These are phyloP conservation scores for Metschnikowia noctiluminum DNA, from an alignment of 805 yeast genomes.

Conservation along the genomic window DNA sequence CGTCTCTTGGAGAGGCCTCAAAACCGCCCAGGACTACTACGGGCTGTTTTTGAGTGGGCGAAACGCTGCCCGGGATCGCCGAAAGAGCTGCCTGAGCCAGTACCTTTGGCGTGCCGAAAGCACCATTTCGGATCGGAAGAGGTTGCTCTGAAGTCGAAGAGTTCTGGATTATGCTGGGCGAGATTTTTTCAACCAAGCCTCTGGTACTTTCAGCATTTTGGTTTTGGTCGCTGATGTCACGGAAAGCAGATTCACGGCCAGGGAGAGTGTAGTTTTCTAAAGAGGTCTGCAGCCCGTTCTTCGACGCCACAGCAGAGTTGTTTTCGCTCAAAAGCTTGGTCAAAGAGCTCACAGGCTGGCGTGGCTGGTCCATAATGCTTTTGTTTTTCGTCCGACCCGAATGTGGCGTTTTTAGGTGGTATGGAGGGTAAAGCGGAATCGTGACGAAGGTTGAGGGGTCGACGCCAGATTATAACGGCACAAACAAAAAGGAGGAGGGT, in stretches of 20 bases:
- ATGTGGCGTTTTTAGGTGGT: constrained; percentile 12
- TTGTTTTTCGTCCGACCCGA: neutral
- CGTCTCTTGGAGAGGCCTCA: constrained; percentile 10
- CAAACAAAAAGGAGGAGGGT: neutral
- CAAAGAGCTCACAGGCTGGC: constrained; percentile 33
- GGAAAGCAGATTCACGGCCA: neutral
- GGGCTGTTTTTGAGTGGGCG: constrained; percentile 14
- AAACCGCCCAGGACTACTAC: constrained; percentile 20
- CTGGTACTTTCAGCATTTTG: neutral
- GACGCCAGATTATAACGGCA: neutral
- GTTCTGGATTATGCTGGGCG: neutral
- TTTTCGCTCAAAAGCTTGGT: constrained; percentile 38
- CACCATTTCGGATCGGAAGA: neutral
- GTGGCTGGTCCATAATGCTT: constrained; percentile 11
- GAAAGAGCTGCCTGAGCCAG: neutral
- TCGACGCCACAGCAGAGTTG: constrained; percentile 12
- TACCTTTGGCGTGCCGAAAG: neutral
- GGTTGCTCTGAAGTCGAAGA: too few species aligned
- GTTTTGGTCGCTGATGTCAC: neutral
- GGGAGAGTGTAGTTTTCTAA: constrained; percentile 5
- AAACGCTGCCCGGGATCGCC: constrained; percentile 9
- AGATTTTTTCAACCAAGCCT: neutral
- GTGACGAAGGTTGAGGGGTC: neutral
- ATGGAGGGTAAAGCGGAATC: constrained; percentile 20
- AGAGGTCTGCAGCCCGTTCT: constrained; percentile 7